Percentiles rank a stretch among this genome's conserved stretches.
These are phyloP conservation scores for Penicillium atrosanguineum DNA, from an alignment of 495 filamentous ascomycete species.

Conservation along the genomic window DNA sequence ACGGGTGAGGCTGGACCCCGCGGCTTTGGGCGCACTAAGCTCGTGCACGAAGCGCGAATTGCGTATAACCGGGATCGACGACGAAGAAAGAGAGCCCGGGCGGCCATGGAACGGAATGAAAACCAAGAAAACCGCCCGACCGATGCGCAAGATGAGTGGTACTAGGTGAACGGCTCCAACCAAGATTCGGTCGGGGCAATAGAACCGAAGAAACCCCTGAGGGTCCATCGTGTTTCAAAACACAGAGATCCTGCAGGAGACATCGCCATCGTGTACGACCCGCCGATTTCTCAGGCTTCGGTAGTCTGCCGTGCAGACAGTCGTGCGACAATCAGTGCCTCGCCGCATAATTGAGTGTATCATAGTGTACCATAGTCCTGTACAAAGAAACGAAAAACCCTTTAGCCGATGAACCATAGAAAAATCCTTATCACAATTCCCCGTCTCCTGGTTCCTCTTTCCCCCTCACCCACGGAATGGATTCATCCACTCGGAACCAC, in stretches of 20 bases:
- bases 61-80: slow-evolving; percentile 5
- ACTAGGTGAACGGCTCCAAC: background rate
- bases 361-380: background rate
- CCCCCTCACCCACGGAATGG: background rate
- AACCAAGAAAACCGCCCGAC: background rate
- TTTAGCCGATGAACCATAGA: background rate
- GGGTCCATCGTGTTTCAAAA: background rate
- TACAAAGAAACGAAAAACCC: background rate
- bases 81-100: slow-evolving; percentile 1
- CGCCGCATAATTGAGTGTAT: background rate
- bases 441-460: background rate
- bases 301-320: background rate
- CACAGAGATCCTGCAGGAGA: background rate
- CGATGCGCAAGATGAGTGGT: background rate
- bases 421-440: background rate
- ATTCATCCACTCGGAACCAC: background rate
- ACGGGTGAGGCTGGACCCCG: background rate
- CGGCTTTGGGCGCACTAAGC: background rate
- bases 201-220: background rate
- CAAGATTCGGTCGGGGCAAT: background rate
- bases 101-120: background rate
- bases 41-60: background rate
- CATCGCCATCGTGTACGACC: background rate
- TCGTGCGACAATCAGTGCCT: background rate
- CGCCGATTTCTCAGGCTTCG: background rate